Evolutionary conservation across 805 yeast species (phyloP), one percentile per base, ranked within the genome.

Genomic region (Barnettozyma siamensis): DNA sequence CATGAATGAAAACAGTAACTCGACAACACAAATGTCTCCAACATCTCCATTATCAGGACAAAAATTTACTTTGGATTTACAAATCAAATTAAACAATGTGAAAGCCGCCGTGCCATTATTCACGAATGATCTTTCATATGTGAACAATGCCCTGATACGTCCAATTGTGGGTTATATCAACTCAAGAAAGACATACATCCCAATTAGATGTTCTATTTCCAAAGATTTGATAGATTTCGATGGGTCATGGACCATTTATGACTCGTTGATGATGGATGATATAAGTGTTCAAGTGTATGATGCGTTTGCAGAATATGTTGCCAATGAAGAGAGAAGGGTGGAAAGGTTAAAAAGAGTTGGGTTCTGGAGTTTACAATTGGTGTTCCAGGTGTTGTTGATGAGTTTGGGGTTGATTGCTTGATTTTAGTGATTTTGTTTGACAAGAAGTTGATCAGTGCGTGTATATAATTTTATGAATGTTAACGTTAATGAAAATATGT

Each of bases 141-240:
- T 88, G 49, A 93, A 93, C 63, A 84, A 83, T 59, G 97, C 99
- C 1, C 67, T 93, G 43, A 83, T 93, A 40, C 70, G 96, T 47
- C 99, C 99, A 0, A 89, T 93, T 58, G 96, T 93, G 19, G 97
- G 89, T 1, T 93, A 91, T 61, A 91, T 93, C 58, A 93, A 93
- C 59, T 83, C 93, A 29, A 75, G 85, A 44, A 85, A 86, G 55
- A 88, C 98, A 0, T 85, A 82, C 55, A 89, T 93, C 45, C 96
- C 95, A 33, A 80, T 91, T 44, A 72, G 79, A 46, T 87, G 95
- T 56, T 76, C 88, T 4, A 79, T 93, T 8, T 82, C 83, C 27
- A 93, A 93, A 58, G 74, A 77, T 34, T 63, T 88, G 18, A 67
- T 70, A 21, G 99, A 93, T 56, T 93, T 93, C 59, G 88, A 86